Base-by-base conservation (phyloP, 2,329 filamentous ascomycete genomes). In the Monilinia fructigena region DNA sequence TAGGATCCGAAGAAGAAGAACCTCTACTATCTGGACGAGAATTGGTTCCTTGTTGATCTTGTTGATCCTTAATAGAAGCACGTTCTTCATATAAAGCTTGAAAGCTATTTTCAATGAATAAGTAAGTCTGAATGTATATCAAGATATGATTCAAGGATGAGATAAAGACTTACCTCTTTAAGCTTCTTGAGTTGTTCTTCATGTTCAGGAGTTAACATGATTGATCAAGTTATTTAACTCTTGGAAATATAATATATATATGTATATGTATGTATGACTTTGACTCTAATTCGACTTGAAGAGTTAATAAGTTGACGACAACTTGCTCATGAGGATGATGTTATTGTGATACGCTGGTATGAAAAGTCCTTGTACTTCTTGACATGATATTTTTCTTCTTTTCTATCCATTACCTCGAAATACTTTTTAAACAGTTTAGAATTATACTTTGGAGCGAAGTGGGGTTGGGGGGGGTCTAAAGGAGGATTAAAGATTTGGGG, bases 1-100 rank as follows among this genome's bases (percentile, higher is more conserved):
- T 75, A 50, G 82, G 75, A 71, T 86, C 82, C 16, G 58, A 54
- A 55, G 45, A 50, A 18, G 31, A 31, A 16, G 42, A 61, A 35
- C 18, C 56, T 58, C 50, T 52, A 42, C 65, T 60, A 7, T 60
- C 56, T 35, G 56, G 56, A 6, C 56, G 31, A 18, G 56, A 35
- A 26, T 14, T 40, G 20, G 31, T 55, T 12, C 2, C 26, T 23
- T 31, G 62, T 20, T 58, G 62, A 8, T 38, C 16, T 47, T 64
- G 62, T 23, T 55, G 62, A 23, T 48, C 18, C n/a, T 10, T n/a
- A 0, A 14, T 11, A n/a, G 45, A 45, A 4, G 56, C 56, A 60
- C 55, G 60, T 40, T 63, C 16, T 18, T 31, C 48, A 63, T 63
- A 63, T 2, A 63, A 42, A 14, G 47, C 47, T 55, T 63, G 60